Evolutionary conservation across 2,329 filamentous ascomycete species (phyloP).

Genomic region (Exophiala oligosperma): DNA sequence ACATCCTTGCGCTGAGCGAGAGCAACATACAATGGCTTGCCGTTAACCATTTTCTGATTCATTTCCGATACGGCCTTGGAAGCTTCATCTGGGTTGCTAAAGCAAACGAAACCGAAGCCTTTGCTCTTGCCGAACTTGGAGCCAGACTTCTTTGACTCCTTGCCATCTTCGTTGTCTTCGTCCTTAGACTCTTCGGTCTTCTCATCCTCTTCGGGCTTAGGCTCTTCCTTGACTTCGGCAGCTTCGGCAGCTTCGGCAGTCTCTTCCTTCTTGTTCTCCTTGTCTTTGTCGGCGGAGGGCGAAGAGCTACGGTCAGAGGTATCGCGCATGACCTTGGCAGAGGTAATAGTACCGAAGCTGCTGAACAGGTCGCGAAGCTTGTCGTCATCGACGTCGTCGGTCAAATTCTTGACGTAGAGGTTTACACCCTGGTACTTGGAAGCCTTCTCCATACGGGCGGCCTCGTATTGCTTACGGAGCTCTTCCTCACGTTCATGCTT

Average conservation of each 20-base stretch:
- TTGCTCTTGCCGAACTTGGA: conserved; percentile 95
- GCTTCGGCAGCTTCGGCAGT: conserved; percentile 49
- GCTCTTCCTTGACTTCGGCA: conserved; percentile 52
- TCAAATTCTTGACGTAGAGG: conserved; percentile 98
- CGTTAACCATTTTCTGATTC: conserved; percentile 98
- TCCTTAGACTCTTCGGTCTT: conserved; percentile 42
- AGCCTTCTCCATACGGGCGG: conserved; percentile 94
- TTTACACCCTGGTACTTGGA: conserved; percentile 99
- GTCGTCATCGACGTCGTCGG: conserved; percentile 95
- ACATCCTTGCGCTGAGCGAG: conserved; percentile 99
- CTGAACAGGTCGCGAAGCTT: conserved; percentile 93
- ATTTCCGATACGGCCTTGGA: conserved; percentile 99
- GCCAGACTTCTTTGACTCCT: conserved; percentile 54
- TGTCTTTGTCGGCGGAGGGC: conserved; percentile 47
- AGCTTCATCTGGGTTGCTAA: conserved; percentile 98
- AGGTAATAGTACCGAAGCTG: conserved; percentile 92
- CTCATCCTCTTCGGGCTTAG: conserved; percentile 41
- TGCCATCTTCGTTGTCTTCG: conserved; percentile 51
- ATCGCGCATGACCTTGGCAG: conserved; percentile 99
- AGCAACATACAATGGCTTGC: conserved; percentile 96
- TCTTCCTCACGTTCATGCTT: conserved; percentile 99
- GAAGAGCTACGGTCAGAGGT: conserved; percentile 49
- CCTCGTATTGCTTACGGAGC: conserved; percentile 97
- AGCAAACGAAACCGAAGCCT: conserved; percentile 99
- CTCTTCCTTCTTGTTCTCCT: conserved; percentile 56